These are phyloP conservation scores for Fusarium tuaranense DNA, from an alignment of 2,329 filamentous ascomycete species.

Conservation along the genomic window DNA sequence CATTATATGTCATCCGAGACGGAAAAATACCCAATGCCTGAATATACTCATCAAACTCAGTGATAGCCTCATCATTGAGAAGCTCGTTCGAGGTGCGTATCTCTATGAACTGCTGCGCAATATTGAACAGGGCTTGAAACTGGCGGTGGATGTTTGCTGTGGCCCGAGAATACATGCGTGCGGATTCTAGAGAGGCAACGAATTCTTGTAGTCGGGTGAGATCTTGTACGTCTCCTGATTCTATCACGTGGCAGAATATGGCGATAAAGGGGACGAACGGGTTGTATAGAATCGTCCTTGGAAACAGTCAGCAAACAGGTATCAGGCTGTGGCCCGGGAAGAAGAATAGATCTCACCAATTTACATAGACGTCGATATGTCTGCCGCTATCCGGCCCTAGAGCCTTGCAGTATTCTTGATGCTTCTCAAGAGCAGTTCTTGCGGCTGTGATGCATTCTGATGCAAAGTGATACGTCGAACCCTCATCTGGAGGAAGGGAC, in stretches of 20 bases:
- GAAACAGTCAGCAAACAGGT: neutral
- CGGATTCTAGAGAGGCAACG: neutral
- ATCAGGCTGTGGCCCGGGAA: neutral
- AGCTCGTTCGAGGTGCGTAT: neutral
- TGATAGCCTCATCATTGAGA: neutral
- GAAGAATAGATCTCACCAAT: neutral
- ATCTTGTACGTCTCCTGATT: neutral
- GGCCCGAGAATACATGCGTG: neutral
- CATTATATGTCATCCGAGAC: neutral
- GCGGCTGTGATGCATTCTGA: constrained; percentile 1
- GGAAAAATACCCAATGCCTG: neutral
- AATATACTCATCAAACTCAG: neutral
- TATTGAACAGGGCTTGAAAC: neutral
- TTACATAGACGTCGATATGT: neutral
- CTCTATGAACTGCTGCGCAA: constrained; percentile 3
- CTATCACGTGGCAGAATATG: neutral
- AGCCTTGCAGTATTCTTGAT: constrained; percentile 1
- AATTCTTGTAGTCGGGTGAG: neutral
- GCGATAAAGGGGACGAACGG: neutral
- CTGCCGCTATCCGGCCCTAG: neutral
- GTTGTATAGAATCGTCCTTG: neutral
- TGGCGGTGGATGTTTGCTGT: constrained; percentile 2
- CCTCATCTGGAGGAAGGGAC: neutral
- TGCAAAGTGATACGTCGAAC: neutral
- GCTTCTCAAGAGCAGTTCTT: neutral